phyloP scores from a whole-genome alignment of 345 rosid genomes.

The Gossypium thurberi region DNA sequence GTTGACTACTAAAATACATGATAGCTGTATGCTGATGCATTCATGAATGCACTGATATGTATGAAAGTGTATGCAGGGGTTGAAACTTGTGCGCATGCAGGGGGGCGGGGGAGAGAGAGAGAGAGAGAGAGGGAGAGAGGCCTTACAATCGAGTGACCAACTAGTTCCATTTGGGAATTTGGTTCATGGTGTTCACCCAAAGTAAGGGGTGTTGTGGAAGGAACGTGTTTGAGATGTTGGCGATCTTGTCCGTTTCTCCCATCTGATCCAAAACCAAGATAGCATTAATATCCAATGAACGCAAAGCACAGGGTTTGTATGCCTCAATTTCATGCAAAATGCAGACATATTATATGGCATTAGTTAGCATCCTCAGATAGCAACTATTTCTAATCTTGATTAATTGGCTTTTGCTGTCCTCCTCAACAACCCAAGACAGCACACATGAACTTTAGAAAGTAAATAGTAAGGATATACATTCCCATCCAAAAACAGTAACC shows the following conservation, averaged over 20 bases:
- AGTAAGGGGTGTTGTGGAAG: conserved; percentile 17
- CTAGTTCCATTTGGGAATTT: conserved; percentile 53
- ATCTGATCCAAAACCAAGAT: conserved; percentile 25
- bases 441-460: not conserved
- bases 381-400: not conserved
- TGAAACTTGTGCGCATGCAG: not conserved
- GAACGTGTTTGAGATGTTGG: conserved; percentile 21
- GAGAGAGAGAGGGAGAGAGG: conserved; percentile 9
- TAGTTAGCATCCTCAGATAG: not conserved
- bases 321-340: not conserved
- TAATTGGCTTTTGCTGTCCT: not conserved
- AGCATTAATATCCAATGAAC: conserved; percentile 9
- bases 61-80: not conserved
- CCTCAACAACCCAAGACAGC: not conserved
- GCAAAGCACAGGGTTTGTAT: not conserved
- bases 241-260: conserved; percentile 27
- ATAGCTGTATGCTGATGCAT: not conserved
- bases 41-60: not conserved
- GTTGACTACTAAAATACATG: conserved; percentile 3
- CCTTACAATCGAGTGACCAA: conserved; percentile 63
- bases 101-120: not conserved
- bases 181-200: conserved; percentile 34
- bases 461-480: not conserved
- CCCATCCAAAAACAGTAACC: not conserved
- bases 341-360: not conserved